Percentiles rank a stretch among this genome's conserved stretches.
Evolutionary conservation across 495 filamentous ascomycete species (phyloP).

Genomic region (Delitschia confertaspora): DNA sequence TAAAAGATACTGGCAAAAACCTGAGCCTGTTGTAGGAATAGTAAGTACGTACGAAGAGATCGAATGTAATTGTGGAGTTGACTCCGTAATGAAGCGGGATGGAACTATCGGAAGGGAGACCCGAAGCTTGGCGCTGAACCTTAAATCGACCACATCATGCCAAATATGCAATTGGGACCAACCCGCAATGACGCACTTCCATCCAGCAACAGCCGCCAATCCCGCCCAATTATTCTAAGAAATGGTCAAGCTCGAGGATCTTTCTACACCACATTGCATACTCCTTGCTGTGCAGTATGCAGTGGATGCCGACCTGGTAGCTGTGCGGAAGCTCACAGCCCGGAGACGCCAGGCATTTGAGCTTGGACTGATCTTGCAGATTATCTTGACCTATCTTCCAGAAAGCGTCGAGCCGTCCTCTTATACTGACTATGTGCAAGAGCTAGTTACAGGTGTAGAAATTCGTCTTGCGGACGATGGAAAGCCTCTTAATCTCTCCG

Average conservation of each 20-base stretch:
- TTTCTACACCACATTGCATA: constrained; percentile 52
- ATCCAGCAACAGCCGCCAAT: too few species aligned
- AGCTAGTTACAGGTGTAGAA: constrained; percentile 37
- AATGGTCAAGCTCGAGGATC: constrained; percentile 28
- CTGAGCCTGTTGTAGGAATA: too few species aligned
- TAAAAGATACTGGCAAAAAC: too few species aligned
- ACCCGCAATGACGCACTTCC: too few species aligned
- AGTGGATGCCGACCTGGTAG: constrained; percentile 48
- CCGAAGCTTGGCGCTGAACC: too few species aligned
- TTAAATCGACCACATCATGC: too few species aligned
- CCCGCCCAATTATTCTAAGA: too few species aligned
- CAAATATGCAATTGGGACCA: too few species aligned
- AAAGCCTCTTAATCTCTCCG: constrained; percentile 45
- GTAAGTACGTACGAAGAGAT: too few species aligned
- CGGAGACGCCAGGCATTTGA: constrained; percentile 51
- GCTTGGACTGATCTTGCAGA: constrained; percentile 61
- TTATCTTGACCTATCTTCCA: constrained; percentile 77
- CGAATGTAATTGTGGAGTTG: too few species aligned
- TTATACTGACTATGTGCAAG: constrained; percentile 54
- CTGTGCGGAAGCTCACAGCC: constrained; percentile 53
- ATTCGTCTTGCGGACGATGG: constrained; percentile 32
- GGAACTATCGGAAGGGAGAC: too few species aligned
- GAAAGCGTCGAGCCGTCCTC: constrained; percentile 58
- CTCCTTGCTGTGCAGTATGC: constrained; percentile 57
- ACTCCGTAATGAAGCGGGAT: too few species aligned